phyloP scores from a whole-genome alignment of 441 rosid species.

The Lepidium campestre region DNA sequence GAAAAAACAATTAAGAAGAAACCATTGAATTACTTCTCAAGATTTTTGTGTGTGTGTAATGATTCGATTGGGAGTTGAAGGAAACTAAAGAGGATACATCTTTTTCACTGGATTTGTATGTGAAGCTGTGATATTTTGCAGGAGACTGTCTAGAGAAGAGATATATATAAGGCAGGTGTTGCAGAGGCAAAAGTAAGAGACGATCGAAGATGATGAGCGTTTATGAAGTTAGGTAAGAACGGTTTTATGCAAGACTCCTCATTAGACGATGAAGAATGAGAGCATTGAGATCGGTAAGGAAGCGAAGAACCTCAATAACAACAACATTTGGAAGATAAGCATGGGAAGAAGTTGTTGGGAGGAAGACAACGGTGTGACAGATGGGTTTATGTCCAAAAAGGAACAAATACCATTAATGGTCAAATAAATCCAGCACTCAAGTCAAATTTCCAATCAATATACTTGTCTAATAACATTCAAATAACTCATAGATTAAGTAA shows the following conservation, averaged over 20 bases:
- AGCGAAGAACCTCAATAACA: slow-evolving; percentile 18
- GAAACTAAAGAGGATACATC: slow-evolving; percentile 29
- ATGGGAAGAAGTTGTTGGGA: slow-evolving; percentile 29
- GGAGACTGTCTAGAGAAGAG: slow-evolving; percentile 2
- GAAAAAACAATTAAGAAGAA: not conserved
- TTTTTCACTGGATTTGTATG: slow-evolving; percentile 40
- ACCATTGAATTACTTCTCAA: not conserved
- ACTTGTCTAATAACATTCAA: too few species aligned
- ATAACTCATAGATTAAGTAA: too few species aligned
- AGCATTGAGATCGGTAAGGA: slow-evolving; percentile 5
- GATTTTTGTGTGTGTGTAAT: not conserved
- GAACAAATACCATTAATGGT: too few species aligned
- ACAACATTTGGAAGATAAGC: not conserved
- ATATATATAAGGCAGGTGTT: not conserved
- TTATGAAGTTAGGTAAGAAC: slow-evolving; percentile 17
- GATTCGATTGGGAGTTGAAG: not conserved
- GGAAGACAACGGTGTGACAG: too few species aligned
- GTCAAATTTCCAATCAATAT: too few species aligned
- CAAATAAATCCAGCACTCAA: too few species aligned
- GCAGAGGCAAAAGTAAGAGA: slow-evolving; percentile 4
- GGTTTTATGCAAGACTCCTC: not conserved
- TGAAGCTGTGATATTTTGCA: slow-evolving; percentile 29
- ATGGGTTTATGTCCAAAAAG: too few species aligned
- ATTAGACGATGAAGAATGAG: not conserved
- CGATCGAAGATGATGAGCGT: slow-evolving; percentile 24